Percentiles rank a stretch among this genome's conserved stretches.
Conservation (phyloP, 495 filamentous ascomycete species). For the Stereocaulon alpinum region DNA sequence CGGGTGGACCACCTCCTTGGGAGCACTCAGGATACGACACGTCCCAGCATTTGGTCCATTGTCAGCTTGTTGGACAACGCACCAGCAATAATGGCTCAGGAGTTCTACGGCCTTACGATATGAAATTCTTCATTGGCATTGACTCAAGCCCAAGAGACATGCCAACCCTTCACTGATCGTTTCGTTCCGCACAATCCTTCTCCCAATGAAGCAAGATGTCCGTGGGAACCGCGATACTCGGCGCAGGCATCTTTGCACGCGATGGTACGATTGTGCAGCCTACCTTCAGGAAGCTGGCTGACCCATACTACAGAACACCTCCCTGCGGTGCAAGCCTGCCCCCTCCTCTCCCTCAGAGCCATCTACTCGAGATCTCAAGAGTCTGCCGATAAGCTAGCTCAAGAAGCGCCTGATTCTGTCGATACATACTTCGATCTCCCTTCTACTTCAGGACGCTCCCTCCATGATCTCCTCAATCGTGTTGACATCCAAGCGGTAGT, state of each 20-base stretch:
- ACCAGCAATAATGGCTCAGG: neutral
- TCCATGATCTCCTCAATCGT: slow-evolving; percentile 23
- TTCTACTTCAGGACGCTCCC: slow-evolving; percentile 4
- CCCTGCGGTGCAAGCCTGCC: slow-evolving; percentile 18
- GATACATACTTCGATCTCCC: slow-evolving; percentile 19
- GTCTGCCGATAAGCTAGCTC: slow-evolving; percentile 14
- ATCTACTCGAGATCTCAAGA: slow-evolving; percentile 24
- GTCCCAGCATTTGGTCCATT: too few species aligned
- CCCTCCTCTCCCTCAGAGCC: slow-evolving; percentile 21
- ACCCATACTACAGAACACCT: slow-evolving; percentile 17
- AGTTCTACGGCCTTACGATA: neutral
- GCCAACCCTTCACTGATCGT: neutral
- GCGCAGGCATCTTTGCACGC: slow-evolving; percentile 16
- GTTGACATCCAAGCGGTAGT: slow-evolving; percentile 23
- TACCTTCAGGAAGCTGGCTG: neutral
- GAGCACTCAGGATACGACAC: too few species aligned
- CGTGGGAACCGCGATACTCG: slow-evolving; percentile 20
- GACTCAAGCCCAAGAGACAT: neutral
- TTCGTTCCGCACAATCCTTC: neutral
- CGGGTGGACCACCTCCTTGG: too few species aligned
- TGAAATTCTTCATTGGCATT: neutral
- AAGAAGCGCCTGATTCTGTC: slow-evolving; percentile 7
- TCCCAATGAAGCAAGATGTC: slow-evolving; percentile 11
- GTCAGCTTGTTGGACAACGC: too few species aligned
- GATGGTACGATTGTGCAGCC: slow-evolving; percentile 8